Conservation (phyloP, 1,284 basidiomycete species). For the Leucoagaricus sp. region DNA sequence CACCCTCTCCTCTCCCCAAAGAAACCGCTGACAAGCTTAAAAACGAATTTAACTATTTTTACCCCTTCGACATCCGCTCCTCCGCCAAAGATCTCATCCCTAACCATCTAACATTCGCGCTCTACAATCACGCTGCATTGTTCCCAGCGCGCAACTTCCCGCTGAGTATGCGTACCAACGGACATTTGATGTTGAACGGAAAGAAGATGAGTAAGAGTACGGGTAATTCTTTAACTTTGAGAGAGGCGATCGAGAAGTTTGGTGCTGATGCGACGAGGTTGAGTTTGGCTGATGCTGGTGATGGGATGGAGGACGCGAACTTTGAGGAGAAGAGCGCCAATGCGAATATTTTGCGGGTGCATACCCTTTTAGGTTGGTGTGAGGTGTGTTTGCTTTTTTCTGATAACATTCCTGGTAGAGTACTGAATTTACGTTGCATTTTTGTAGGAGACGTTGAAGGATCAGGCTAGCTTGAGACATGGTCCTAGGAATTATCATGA, state of each 20-base stretch:
- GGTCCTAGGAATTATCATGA: slow-evolving; percentile 82
- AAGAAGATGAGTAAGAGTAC: slow-evolving; percentile 99
- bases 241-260: slow-evolving; percentile 82
- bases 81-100: slow-evolving; percentile 99
- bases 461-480: slow-evolving; percentile 68
- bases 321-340: slow-evolving; percentile 99
- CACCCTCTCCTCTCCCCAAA: slow-evolving; percentile 61
- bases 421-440: background rate
- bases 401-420: background rate
- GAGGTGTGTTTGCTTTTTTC: slow-evolving; percentile 54
- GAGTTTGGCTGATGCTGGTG: slow-evolving; percentile 94
- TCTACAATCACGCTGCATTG: slow-evolving; percentile 94
- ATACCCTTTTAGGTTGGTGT: slow-evolving; percentile 92
- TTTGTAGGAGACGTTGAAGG: slow-evolving; percentile 72
- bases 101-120: slow-evolving; percentile 94
- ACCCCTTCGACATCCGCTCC: slow-evolving; percentile 97
- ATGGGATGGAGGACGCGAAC: slow-evolving; percentile 97
- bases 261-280: slow-evolving; percentile 93
- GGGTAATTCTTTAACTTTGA: slow-evolving; percentile 84
- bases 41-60: slow-evolving; percentile 96
- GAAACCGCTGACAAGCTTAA: slow-evolving; percentile 86
- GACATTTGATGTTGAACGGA: slow-evolving; percentile 97
- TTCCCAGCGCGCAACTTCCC: slow-evolving; percentile 97
- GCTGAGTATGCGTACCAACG: slow-evolving; percentile 89
- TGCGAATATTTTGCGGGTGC: slow-evolving; percentile 93